Conservation (phyloP, 768 basidiomycete genomes). For the Crucibulum laeve region DNA sequence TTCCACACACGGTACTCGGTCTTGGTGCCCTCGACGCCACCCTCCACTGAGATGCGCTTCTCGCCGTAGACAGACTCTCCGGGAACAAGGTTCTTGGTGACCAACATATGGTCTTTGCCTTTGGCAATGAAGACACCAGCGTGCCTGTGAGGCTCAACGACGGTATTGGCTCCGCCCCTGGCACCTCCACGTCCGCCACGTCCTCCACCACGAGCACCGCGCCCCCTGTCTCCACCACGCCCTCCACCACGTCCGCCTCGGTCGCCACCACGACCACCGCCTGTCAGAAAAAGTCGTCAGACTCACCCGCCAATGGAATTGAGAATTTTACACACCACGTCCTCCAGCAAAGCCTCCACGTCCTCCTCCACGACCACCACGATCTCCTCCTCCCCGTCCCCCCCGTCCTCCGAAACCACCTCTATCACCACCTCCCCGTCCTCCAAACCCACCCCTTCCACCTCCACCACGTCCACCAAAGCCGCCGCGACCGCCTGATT, state of each 20-base stretch:
- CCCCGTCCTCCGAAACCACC: constrained; percentile 35
- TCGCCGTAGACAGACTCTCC: constrained; percentile 99
- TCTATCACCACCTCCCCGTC: constrained; percentile 29
- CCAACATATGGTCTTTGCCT: constrained; percentile 95
- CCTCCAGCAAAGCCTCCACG: no score
- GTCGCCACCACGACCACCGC: constrained; percentile 28
- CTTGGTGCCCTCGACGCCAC: constrained; percentile 75
- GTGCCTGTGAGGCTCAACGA: constrained; percentile 94
- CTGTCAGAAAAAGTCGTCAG: constrained; percentile 15
- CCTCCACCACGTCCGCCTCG: constrained; percentile 37
- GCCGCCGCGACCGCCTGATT: constrained; percentile 75
- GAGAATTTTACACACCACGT: constrained; percentile 12
- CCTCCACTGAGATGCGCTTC: constrained; percentile 89
- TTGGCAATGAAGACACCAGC: constrained; percentile 94
- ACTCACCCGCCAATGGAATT: constrained; percentile 4
- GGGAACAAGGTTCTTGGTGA: constrained; percentile 96
- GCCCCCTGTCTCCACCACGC: constrained; percentile 36
- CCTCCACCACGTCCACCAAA: constrained; percentile 50
- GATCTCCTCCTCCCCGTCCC: constrained; percentile 35
- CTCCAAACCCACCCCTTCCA: constrained; percentile 31
- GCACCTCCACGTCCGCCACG: constrained; percentile 69
- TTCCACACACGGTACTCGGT: constrained; percentile 99
- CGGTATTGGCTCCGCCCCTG: constrained; percentile 80
- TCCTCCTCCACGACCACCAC: constrained; percentile 30
- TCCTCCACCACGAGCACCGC: constrained; percentile 42